Evolutionary conservation across 164 flowering plant species (phyloP).

Genomic region (grape (Vitis vinifera)): DNA sequence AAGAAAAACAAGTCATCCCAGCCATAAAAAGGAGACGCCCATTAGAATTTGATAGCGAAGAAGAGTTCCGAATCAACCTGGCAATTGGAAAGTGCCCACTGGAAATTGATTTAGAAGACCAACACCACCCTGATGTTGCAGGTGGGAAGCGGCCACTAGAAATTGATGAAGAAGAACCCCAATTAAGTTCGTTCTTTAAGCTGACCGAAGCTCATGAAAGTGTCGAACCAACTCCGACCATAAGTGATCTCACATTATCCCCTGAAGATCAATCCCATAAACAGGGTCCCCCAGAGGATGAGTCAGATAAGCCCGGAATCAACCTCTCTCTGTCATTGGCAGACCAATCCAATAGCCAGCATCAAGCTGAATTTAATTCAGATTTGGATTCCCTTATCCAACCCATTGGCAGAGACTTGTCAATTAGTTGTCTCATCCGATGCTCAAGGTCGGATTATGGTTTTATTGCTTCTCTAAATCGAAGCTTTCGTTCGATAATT

Average conservation of each 20-base stretch:
- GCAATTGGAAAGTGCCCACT: conserved; percentile 31
- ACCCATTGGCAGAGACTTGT: conserved; percentile 65
- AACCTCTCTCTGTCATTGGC: background rate
- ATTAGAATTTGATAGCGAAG: too few species aligned
- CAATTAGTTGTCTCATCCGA: conserved; percentile 64
- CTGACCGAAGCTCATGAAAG: conserved; percentile 14
- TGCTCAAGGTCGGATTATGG: conserved; percentile 91
- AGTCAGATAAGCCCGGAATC: too few species aligned
- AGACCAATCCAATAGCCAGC: conserved; percentile 16
- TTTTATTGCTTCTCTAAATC: conserved; percentile 61
- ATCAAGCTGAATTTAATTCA: conserved; percentile 31
- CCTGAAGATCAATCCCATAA: too few species aligned
- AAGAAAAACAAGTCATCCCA: too few species aligned
- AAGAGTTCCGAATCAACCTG: background rate
- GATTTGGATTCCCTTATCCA: conserved; percentile 51
- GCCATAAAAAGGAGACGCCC: too few species aligned
- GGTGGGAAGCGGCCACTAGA: conserved; percentile 38
- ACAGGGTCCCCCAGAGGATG: background rate
- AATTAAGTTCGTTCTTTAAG: conserved; percentile 23
- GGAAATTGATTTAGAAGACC: conserved; percentile 31
- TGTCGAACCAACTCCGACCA: conserved; percentile 8
- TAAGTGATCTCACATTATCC: conserved; percentile 5
- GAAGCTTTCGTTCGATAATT: conserved; percentile 57
- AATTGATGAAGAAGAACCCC: conserved; percentile 22
- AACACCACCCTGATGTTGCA: background rate